Conservation (phyloP, 169 alveolate genomes). For the Eimeria necatrix region DNA sequence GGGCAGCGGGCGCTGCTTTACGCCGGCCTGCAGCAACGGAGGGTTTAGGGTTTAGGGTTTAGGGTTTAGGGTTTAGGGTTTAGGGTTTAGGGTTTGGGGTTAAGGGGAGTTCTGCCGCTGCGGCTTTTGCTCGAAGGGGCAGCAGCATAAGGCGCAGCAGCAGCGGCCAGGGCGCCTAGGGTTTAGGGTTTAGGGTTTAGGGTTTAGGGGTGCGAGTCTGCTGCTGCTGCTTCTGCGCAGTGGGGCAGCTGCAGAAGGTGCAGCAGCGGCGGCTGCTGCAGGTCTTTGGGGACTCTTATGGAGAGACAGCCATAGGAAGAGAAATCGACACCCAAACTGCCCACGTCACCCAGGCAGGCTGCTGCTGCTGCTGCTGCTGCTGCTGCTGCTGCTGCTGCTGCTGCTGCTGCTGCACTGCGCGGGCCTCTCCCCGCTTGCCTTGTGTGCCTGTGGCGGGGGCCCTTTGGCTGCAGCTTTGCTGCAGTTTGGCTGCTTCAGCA, state of each 20-base stretch:
- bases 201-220: too few species aligned
- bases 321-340: slow-evolving; percentile 71
- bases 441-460: neutral
- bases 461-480: neutral
- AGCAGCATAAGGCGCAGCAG: too few species aligned
- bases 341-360: slow-evolving; percentile 57
- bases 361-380: neutral
- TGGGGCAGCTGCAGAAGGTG: slow-evolving; percentile 82
- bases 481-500: too few species aligned
- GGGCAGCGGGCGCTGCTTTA: too few species aligned
- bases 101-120: too few species aligned
- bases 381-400: slow-evolving; percentile 22
- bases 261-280: slow-evolving; percentile 84
- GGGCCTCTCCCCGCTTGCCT: neutral
- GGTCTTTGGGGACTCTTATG: slow-evolving; percentile 78
- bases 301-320: slow-evolving; percentile 68
- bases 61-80: neutral
- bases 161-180: neutral
- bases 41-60: neutral
- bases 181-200: too few species aligned
- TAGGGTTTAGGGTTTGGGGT: too few species aligned
- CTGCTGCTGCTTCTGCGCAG: slow-evolving; percentile 63
- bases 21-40: too few species aligned
- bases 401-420: neutral
- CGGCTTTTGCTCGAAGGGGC: too few species aligned